These are phyloP conservation scores for Xerocomellus intermedius DNA, from an alignment of 768 basidiomycete genomes.

Conservation along the genomic window DNA sequence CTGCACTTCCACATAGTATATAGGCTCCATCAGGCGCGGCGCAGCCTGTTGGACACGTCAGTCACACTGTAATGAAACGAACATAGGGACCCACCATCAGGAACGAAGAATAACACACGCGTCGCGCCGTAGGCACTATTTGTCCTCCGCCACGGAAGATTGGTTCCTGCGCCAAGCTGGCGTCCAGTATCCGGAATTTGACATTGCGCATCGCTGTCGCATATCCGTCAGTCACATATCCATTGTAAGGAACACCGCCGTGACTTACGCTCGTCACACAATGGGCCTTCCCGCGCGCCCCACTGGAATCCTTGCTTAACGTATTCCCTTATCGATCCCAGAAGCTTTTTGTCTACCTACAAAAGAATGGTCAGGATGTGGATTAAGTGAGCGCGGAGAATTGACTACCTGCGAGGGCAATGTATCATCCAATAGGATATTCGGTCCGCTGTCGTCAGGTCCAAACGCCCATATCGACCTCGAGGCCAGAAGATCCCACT, in stretches of 20 bases:
- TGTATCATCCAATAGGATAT: constrained; percentile 93
- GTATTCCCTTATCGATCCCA: constrained; percentile 88
- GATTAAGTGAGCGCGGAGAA: neutral
- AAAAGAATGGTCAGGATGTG: neutral
- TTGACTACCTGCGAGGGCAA: constrained; percentile 80
- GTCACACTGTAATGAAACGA: neutral
- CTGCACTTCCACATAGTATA: constrained; percentile 99
- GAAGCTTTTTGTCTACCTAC: constrained; percentile 89
- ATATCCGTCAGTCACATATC: neutral
- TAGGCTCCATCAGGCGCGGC: constrained; percentile 93
- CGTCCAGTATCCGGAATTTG: constrained; percentile 94
- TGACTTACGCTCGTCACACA: constrained; percentile 96
- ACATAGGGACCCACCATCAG: constrained; percentile 81
- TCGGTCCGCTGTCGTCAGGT: constrained; percentile 92
- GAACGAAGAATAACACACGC: constrained; percentile 99
- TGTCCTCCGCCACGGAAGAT: constrained; percentile 98
- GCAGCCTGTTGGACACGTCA: constrained; percentile 62
- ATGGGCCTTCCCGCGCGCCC: constrained; percentile 95
- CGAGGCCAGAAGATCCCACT: constrained; percentile 97
- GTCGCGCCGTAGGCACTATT: constrained; percentile 97
- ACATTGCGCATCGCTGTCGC: constrained; percentile 92
- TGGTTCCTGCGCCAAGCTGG: constrained; percentile 88
- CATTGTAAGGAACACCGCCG: neutral
- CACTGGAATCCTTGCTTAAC: constrained; percentile 99
- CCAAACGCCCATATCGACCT: constrained; percentile 99